These are phyloP conservation scores for Monosporascus ibericus DNA, from an alignment of 2,329 filamentous ascomycete genomes.

Conservation along the genomic window DNA sequence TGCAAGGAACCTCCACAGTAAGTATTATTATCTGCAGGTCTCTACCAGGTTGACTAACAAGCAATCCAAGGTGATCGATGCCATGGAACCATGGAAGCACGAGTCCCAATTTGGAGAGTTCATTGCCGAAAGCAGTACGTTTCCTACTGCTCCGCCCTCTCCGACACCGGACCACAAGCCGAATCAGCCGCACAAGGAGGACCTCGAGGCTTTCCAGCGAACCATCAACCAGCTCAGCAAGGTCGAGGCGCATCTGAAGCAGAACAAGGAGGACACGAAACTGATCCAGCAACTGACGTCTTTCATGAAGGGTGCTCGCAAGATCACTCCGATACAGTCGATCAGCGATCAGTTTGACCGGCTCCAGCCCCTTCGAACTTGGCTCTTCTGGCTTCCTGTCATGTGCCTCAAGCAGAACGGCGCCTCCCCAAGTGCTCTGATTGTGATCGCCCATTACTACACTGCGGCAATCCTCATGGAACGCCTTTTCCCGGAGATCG, in stretches of 20 bases:
- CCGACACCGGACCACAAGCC: conserved; percentile 56
- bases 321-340: conserved; percentile 62
- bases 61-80: conserved; percentile 64
- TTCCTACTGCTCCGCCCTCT: conserved; percentile 60
- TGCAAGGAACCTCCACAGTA: conserved; percentile 86
- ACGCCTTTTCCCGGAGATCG: conserved; percentile 85
- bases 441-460: conserved; percentile 88
- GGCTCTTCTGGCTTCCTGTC: conserved; percentile 94
- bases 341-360: conserved; percentile 85
- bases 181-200: conserved; percentile 60
- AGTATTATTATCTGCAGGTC: conserved; percentile 27
- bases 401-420: conserved; percentile 72
- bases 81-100: conserved; percentile 88
- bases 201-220: conserved; percentile 61
- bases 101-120: conserved; percentile 81
- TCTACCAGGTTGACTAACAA: conserved; percentile 18
- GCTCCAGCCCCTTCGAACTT: conserved; percentile 79
- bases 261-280: conserved; percentile 63
- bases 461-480: conserved; percentile 82
- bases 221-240: conserved; percentile 62
- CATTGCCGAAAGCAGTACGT: conserved; percentile 72
- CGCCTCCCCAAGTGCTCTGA: conserved; percentile 68
- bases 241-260: conserved; percentile 62
- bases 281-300: conserved; percentile 63
- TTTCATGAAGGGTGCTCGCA: conserved; percentile 67